phyloP scores from a whole-genome alignment of 2,329 filamentous ascomycete genomes.

The Ceratocystiopsis minuta region DNA sequence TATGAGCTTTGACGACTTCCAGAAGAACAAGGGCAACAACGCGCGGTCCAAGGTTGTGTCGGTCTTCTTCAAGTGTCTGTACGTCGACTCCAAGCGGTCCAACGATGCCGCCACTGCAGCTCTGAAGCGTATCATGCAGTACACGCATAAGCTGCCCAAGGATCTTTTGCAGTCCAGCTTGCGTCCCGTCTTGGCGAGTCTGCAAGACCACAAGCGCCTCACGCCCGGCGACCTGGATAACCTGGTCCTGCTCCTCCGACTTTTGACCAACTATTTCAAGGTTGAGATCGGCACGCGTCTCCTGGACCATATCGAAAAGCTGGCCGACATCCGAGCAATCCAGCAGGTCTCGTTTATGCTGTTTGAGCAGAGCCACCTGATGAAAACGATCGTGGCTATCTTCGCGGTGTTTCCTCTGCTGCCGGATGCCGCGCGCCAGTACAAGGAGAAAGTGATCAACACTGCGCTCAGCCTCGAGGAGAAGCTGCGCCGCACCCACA shows the following conservation, averaged over 20 bases:
- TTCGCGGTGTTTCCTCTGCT: conserved; percentile 96
- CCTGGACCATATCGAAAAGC: conserved; percentile 83
- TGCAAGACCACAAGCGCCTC: conserved; percentile 82
- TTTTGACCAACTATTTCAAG: conserved; percentile 97
- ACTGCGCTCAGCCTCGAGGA: conserved; percentile 80
- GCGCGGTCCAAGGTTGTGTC: conserved; percentile 61
- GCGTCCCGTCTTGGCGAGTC: conserved; percentile 84
- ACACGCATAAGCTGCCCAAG: conserved; percentile 84
- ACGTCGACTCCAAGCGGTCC: conserved; percentile 79
- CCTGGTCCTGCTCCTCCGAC: conserved; percentile 68
- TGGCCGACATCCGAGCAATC: conserved; percentile 62
- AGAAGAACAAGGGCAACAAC: conserved; percentile 34
- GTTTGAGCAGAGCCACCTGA: conserved; percentile 78
- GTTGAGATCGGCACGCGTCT: conserved; percentile 87
- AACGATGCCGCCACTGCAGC: conserved; percentile 88
- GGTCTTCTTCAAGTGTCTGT: conserved; percentile 95
- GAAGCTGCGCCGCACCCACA: conserved; percentile 66
- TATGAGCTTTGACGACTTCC: conserved; percentile 84
- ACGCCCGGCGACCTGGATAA: conserved; percentile 83
- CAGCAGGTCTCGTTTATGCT: conserved; percentile 90
- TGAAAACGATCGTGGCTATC: conserved; percentile 89
- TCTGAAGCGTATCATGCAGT: conserved; percentile 68
- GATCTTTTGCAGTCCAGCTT: conserved; percentile 88
- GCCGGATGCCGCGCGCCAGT: conserved; percentile 72
- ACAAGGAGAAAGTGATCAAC: conserved; percentile 79